phyloP scores from a whole-genome alignment of 495 filamentous ascomycete species.

The Paragyromitra xinjiangensis region DNA sequence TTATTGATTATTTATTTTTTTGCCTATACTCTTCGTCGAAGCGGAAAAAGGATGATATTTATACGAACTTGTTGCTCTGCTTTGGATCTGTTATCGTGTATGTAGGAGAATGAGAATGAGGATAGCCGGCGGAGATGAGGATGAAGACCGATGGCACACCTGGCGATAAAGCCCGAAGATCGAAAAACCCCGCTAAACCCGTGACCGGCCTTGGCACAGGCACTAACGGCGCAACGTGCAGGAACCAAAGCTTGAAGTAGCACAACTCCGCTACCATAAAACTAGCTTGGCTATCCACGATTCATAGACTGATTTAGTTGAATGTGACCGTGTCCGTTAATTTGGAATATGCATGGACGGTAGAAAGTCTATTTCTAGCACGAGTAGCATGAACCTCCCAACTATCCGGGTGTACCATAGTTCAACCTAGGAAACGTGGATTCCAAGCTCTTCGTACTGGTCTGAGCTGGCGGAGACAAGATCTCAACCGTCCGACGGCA shows the following conservation, averaged over 20 bases:
- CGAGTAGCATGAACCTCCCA: neutral
- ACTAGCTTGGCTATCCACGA: neutral
- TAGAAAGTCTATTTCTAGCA: neutral
- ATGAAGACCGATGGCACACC: constrained; percentile 33
- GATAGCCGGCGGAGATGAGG: constrained; percentile 2
- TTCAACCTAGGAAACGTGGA: neutral
- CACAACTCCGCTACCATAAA: neutral
- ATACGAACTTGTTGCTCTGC: neutral
- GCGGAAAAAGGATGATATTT: constrained; percentile 12
- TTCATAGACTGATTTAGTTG: neutral
- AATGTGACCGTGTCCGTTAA: neutral
- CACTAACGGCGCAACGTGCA: constrained; percentile 61
- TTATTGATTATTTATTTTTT: neutral
- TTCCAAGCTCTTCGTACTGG: neutral
- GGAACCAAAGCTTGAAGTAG: no score
- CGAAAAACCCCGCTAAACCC: constrained; percentile 50
- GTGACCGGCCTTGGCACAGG: constrained; percentile 55
- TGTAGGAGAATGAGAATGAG: neutral
- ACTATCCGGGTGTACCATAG: neutral
- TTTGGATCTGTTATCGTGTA: neutral
- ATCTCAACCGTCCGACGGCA: neutral
- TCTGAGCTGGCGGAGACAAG: neutral
- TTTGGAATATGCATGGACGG: neutral
- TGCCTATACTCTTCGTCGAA: neutral
- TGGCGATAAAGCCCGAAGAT: constrained; percentile 41